Evolutionary conservation across 495 filamentous ascomycete genomes (phyloP).

Genomic region (Sabuloglossum arenarium): DNA sequence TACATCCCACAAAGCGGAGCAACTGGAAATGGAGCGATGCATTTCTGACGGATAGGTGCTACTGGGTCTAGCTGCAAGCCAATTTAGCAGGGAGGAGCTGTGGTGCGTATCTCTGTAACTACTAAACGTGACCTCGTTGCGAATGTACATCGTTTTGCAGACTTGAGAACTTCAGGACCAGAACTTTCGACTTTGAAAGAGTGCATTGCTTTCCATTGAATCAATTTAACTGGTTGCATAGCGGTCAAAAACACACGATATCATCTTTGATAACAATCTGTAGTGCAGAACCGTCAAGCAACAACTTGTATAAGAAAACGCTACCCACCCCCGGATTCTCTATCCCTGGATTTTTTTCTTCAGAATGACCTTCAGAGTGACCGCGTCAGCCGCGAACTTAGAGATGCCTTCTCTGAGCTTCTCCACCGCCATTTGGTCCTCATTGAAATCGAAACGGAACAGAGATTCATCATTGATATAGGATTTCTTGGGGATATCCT

Average conservation of each 20-base stretch:
- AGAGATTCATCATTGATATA: conserved; percentile 77
- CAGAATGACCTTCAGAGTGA: conserved; percentile 82
- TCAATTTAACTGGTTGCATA: background rate
- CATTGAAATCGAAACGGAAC: conserved; percentile 99
- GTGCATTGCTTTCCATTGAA: too few relatives aligned
- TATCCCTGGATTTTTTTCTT: conserved; percentile 45
- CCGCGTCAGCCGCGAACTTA: conserved; percentile 92
- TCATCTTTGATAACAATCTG: background rate
- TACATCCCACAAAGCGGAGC: background rate
- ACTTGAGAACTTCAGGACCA: background rate
- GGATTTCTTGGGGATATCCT: conserved; percentile 67
- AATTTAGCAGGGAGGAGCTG: background rate
- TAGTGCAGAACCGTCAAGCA: background rate
- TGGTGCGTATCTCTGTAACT: background rate
- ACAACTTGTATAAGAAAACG: background rate
- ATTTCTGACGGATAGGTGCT: background rate
- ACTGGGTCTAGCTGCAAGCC: background rate
- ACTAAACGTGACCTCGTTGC: background rate
- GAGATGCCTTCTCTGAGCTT: conserved; percentile 98
- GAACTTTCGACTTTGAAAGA: background rate
- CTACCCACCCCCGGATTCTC: background rate
- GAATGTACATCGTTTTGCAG: background rate
- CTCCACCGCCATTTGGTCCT: conserved; percentile 96
- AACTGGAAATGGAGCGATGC: background rate
- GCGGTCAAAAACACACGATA: background rate